Evolutionary conservation across 2,329 filamentous ascomycete genomes (phyloP), one percentile per base, ranked within the genome.

Genomic region (Iodosphaeria phyllophila): DNA sequence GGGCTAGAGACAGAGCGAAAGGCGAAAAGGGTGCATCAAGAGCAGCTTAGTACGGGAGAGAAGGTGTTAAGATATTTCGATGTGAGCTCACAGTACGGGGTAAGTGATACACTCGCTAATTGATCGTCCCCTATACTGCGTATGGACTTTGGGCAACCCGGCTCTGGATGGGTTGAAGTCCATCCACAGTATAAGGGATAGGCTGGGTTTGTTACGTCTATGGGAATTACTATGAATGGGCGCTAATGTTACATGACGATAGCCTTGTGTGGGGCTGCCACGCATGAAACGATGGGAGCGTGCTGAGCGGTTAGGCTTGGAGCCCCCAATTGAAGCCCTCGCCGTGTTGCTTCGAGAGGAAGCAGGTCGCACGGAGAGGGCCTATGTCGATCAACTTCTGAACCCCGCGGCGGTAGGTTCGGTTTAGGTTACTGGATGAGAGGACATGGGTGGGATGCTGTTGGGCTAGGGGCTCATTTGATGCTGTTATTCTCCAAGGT

Each of bases 11-110:
- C 56, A 20, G 60, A 70, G 39, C 61, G 80, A 36, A 61, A 60
- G 30, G 67, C 78, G 11, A 64, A 66, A 20, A 56, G 75, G 38
- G 71, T 92, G 18, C 89, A 95, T 42, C 82, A 92, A 50, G 50
- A 74, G 38, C 73, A 60, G 3, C 44, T 95, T 36, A 63, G 58
- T 8, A 36, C 77, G 22, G 61, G 75, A 28, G 84, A 95, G 59
- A 92, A 86, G 57, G 70, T 95, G 14, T 50, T 95, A 40, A 61
- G 86, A 33, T 79, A 92, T 46, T 98, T 89, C 51, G 89, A 98
- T 46, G 75, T 92, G 35, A 89, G 74, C 42, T 79, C 67, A 31
- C 79, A 92, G 41, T 98, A 79, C 47, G 89, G 89, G 28, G 83
- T 92, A 68, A 56, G 78, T 70, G n/a, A n/a, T n/a, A n/a, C n/a